These are phyloP conservation scores for Microdochium trichocladiopsis DNA, from an alignment of 2,329 filamentous ascomycete genomes.

Conservation along the genomic window DNA sequence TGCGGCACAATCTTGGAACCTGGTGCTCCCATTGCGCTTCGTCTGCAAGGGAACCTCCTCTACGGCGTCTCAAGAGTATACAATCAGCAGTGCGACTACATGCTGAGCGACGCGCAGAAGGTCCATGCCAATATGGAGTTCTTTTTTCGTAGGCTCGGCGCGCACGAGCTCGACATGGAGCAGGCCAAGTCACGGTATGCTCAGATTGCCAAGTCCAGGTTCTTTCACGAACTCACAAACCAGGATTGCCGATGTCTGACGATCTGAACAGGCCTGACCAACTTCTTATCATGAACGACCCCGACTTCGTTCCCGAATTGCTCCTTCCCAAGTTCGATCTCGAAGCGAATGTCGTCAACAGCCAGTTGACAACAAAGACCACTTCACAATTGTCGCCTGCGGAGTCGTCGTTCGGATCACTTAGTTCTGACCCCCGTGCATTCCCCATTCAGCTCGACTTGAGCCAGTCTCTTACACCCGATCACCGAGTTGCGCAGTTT, in stretches of 20 bases:
- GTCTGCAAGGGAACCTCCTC: conserved; percentile 82
- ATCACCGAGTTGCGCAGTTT: conserved; percentile 8
- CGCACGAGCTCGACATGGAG: conserved; percentile 58
- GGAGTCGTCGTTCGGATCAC: conserved; percentile 9
- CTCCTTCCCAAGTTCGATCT: conserved; percentile 52
- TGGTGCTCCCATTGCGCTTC: conserved; percentile 79
- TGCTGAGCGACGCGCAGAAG: conserved; percentile 72
- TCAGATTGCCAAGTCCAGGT: neutral
- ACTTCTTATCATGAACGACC: conserved; percentile 75
- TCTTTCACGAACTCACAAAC: neutral
- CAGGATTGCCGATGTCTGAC: conserved; percentile 7
- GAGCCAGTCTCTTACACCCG: conserved; percentile 12
- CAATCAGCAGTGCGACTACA: conserved; percentile 78
- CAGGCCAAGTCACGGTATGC: conserved; percentile 67
- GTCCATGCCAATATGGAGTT: conserved; percentile 67
- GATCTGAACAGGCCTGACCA: conserved; percentile 55
- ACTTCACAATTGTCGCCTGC: conserved; percentile 19
- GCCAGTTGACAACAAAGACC: conserved; percentile 17
- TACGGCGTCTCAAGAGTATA: conserved; percentile 83
- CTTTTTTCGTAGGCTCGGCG: conserved; percentile 51
- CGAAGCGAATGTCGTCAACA: conserved; percentile 18
- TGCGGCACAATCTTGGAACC: conserved; percentile 80
- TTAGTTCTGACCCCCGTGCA: conserved; percentile 6
- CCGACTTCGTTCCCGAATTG: conserved; percentile 65
- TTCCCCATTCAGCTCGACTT: conserved; percentile 16